Base-by-base conservation (phyloP, 2,329 filamentous ascomycete genomes). In the Colletotrichum ledebouriae region DNA sequence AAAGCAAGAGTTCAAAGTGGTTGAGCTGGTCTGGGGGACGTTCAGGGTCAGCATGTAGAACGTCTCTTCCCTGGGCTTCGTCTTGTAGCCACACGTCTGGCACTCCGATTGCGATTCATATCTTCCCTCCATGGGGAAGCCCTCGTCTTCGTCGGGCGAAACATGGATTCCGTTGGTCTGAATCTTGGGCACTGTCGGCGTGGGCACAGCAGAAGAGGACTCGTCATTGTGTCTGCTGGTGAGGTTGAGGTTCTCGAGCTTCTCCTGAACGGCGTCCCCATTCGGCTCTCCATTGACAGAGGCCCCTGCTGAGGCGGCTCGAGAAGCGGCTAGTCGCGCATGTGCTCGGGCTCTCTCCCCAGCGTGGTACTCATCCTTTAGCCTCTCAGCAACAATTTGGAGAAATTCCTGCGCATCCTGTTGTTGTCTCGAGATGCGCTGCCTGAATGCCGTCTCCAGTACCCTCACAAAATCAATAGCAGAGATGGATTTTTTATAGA, bases 331-430 rank as follows among this genome's bases (percentile, higher is more conserved):
- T 67, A 72, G 77, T 72, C 72, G 78, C 55, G 89, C 89, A 66
- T 87, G 84, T 52, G 81, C 82, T 71, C 94, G 86, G 12, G 93
- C 94, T 75, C 91, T 88, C 74, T 88, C 86, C 1, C 94, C 94
- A 4, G 94, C 94, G 76, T 97, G 90, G 75, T 98, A 97, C 79
- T 99, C 96, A 76, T 99, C 96, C 75, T 93, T 94, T 63, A 99
- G 83, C 59, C 95, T 87, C 81, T 99, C 95, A 3, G 94, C 92
- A 12, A 99, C 91, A 57, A 98, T 91, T 81, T 99, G 96, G 63
- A 99, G 81, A 71, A 99, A 98, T 78, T 99, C 96, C 76, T 99
- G 96, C 11, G 96, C 96, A 82, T 99, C 96, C 79, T 99, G 96
- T 80, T 99, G 96, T 76, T 96, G 94, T 61, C 95, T 87, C 76